phyloP scores from a whole-genome alignment of 2,329 filamentous ascomycete genomes.

The Hymenoscyphus fraxineus region DNA sequence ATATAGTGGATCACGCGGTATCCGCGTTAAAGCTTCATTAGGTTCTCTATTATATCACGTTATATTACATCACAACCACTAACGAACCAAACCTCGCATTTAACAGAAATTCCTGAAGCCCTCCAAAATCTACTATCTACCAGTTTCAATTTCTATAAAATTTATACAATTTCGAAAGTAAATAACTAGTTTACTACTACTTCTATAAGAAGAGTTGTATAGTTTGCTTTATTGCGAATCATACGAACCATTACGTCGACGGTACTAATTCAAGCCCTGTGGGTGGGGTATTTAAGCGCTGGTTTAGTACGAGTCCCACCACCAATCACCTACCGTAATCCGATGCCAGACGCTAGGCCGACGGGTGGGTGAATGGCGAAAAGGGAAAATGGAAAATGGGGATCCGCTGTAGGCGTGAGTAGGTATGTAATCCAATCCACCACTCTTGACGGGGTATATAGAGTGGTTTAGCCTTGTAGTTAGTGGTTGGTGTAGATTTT shows the following conservation, averaged over 20 bases:
- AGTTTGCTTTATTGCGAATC: not conserved
- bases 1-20: too few species aligned
- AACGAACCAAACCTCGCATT: too few species aligned
- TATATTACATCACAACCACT: too few species aligned
- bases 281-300: not conserved
- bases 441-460: too few species aligned
- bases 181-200: not conserved
- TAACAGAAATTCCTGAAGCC: too few species aligned
- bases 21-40: too few species aligned
- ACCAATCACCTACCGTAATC: not conserved
- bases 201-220: not conserved
- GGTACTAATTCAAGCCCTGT: not conserved
- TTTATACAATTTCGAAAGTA: not conserved
- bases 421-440: too few species aligned
- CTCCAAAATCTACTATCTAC: too few species aligned
- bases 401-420: not conserved
- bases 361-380: not conserved
- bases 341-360: conserved; percentile 2
- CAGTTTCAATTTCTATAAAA: too few species aligned
- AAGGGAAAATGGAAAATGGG: not conserved
- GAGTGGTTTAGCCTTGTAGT: too few species aligned
- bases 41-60: too few species aligned
- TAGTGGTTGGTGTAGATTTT: too few species aligned
- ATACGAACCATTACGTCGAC: not conserved
- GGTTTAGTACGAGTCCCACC: not conserved